Base-by-base conservation (phyloP, 2,329 filamentous ascomycete species). In the Acrocalymma vagum region DNA sequence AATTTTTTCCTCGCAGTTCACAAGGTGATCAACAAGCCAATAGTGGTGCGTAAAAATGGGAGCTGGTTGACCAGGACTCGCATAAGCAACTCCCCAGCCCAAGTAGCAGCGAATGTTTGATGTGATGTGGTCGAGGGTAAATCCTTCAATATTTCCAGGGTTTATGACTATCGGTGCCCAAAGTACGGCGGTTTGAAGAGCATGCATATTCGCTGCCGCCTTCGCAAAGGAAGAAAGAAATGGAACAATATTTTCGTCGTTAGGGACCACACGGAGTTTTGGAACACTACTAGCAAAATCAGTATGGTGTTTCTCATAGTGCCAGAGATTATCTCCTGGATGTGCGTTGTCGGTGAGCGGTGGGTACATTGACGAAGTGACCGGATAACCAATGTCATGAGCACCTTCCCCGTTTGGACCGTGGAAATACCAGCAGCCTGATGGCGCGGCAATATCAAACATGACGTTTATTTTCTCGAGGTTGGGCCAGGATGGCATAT, bases 171-270 rank as follows among this genome's bases (percentile, higher is more conserved):
- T n/a, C n/a, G n/a, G n/a, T n/a, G n/a, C 31, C 42, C 47, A 55
- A 2, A 58, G 27, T n/a, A 26, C 13, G 5, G 41, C 38, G 8
- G 50, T 21, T 31, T 38, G 36, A 6, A 58, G 28, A n/a, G 20
- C 22, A 1, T 33, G 27, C 52, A 58, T 58, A 9, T 36, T 38
- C 5, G 38, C n/a, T 11, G 44, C 46, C 15, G 51, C 51, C 26
- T 52, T 51, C 10, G 53, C 51, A 31, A 59, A 57, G 3, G 18
- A 27, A 9, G 33, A 17, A 9, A 59, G 42, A 17, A 57, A 53
- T 7, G 45, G 51, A 3, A 17, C 18, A 4, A 50, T 14, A 5
- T 15, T 33, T 7, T 29, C 17, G 9, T 54, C 33, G 17, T 51
- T 51, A 8, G 55, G 53, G 11, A 24, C 11, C 1, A 53, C 33